phyloP scores from a whole-genome alignment of 2,329 filamentous ascomycete genomes.

The Aspergillus versicolor region DNA sequence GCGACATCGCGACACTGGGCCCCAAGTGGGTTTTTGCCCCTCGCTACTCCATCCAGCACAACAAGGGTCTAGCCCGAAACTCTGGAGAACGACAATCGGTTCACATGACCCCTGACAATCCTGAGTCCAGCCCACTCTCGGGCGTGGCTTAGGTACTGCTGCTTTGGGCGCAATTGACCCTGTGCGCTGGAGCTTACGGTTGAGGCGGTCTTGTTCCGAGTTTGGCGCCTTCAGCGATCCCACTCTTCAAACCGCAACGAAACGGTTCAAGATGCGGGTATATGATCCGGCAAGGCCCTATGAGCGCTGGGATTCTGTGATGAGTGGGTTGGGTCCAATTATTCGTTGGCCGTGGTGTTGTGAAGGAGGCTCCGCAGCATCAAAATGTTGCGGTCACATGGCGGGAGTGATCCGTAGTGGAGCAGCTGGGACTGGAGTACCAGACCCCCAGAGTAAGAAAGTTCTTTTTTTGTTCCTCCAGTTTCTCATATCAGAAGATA shows the following conservation, averaged over 20 bases:
- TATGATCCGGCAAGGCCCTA: background rate
- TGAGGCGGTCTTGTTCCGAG: slow-evolving; percentile 1
- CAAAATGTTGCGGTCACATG: slow-evolving; percentile 6
- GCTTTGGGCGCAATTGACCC: background rate
- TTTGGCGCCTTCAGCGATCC: background rate
- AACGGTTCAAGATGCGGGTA: background rate
- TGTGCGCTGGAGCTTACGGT: background rate
- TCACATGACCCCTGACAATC: slow-evolving; percentile 6
- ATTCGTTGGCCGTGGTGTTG: background rate
- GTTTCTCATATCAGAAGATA: background rate
- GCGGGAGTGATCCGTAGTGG: background rate
- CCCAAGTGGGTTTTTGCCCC: slow-evolving; percentile 11
- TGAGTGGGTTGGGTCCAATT: background rate
- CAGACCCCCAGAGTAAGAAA: background rate
- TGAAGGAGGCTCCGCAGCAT: background rate
- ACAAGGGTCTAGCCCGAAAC: slow-evolving; percentile 5
- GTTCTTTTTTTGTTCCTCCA: background rate
- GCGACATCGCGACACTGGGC: slow-evolving; percentile 6
- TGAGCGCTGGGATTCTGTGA: background rate
- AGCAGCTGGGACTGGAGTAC: background rate
- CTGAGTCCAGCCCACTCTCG: background rate
- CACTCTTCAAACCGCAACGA: background rate
- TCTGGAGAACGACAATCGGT: slow-evolving; percentile 2
- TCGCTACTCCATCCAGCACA: slow-evolving; percentile 4
- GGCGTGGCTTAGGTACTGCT: background rate